These are phyloP conservation scores for Selaginella moellendorffii DNA, from an alignment of 75 land plant genomes.

Conservation along the genomic window DNA sequence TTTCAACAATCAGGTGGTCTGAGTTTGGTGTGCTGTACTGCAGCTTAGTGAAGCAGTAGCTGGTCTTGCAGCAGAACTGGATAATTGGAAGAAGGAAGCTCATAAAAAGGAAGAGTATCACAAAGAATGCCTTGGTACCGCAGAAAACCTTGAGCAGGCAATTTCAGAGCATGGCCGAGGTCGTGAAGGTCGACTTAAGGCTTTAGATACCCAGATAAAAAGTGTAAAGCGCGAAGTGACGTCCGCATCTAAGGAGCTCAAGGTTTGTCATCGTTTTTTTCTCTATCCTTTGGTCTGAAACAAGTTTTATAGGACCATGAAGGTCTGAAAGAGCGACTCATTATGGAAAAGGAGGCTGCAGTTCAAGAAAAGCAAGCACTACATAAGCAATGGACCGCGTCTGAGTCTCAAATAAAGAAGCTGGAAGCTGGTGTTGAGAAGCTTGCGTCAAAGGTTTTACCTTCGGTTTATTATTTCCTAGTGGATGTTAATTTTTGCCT, in stretches of 20 bases:
- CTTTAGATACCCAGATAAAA: conserved; percentile 60
- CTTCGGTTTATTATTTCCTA: no score
- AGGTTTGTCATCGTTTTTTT: no score
- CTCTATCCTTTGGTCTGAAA: no score
- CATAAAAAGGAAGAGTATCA: conserved; percentile 35
- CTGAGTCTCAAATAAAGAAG: conserved; percentile 36
- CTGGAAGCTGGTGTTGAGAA: conserved; percentile 43
- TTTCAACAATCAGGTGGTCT: no score
- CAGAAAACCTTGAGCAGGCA: conserved; percentile 38
- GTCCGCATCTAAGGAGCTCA: conserved; percentile 51
- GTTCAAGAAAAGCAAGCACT: conserved; percentile 44
- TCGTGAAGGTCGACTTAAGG: conserved; percentile 46
- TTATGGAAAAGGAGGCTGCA: conserved; percentile 81
- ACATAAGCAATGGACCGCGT: conserved; percentile 37
- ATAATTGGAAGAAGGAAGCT: conserved; percentile 31
- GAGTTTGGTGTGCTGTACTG: not conserved
- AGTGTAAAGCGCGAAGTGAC: conserved; percentile 45
- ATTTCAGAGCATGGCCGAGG: conserved; percentile 48
- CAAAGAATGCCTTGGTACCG: conserved; percentile 31
- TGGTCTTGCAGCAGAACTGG: conserved; percentile 60
- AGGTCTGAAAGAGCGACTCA: conserved; percentile 64
- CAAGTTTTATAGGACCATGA: conserved; percentile 85
- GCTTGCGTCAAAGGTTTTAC: conserved; percentile 38
- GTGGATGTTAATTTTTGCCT: no score
- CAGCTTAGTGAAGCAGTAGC: conserved; percentile 66